Evolutionary conservation across 495 filamentous ascomycete species (phyloP).

Genomic region (Hypoxylon intermedium): DNA sequence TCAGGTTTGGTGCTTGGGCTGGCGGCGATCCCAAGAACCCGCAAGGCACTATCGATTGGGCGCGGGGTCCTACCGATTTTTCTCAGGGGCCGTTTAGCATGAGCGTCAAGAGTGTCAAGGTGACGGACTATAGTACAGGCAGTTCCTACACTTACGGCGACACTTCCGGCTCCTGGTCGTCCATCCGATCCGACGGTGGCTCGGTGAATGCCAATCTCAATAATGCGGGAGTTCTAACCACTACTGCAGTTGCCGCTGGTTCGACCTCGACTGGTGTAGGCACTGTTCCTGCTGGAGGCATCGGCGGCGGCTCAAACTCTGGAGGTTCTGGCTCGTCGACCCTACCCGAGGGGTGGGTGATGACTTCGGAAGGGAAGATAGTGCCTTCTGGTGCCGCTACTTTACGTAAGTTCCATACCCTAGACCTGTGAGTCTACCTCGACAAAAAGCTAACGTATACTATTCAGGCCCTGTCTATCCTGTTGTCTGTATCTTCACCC

Average conservation of each 20-base stretch:
- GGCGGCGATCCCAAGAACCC: conserved; percentile 79
- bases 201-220: conserved; percentile 65
- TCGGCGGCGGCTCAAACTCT: conserved; percentile 59
- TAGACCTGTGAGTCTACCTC: too few species aligned
- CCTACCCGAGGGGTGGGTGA: conserved; percentile 69
- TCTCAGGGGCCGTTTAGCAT: conserved; percentile 82
- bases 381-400: conserved; percentile 62
- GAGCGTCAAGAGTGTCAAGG: conserved; percentile 75
- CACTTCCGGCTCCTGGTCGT: conserved; percentile 75
- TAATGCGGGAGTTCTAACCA: conserved; percentile 55
- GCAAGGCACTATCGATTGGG: conserved; percentile 84
- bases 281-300: conserved; percentile 67
- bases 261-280: conserved; percentile 45
- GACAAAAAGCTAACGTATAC: conserved; percentile 13
- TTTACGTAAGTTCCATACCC: conserved; percentile 57
- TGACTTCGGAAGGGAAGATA: conserved; percentile 73
- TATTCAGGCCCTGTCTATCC: conserved; percentile 27
- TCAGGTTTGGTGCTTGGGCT: conserved; percentile 87
- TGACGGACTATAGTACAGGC: conserved; percentile 91
- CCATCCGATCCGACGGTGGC: conserved; percentile 60
- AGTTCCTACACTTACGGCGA: conserved; percentile 80
- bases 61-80: conserved; percentile 82
- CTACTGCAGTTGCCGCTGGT: conserved; percentile 53
- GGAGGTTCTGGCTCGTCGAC: conserved; percentile 21
- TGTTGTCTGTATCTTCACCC: conserved; percentile 17